phyloP scores from a whole-genome alignment of 2,329 filamentous ascomycete genomes.

The Alternaria brassicicola region DNA sequence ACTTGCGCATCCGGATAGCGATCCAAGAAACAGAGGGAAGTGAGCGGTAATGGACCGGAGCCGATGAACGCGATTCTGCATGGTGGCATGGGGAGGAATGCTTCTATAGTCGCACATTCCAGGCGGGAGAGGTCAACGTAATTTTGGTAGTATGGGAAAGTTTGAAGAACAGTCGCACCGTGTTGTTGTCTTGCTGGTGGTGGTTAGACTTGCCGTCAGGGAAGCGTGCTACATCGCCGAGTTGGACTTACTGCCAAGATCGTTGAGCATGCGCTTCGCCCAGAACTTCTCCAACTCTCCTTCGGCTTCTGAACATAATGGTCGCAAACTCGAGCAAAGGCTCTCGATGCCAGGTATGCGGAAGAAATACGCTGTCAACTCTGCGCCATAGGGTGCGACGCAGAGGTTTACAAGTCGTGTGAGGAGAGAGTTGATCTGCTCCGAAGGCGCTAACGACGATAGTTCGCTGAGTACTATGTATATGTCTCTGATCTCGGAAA shows the following conservation, averaged over 20 bases:
- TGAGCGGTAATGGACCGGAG: constrained; percentile 58
- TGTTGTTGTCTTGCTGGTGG: background rate
- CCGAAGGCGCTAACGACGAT: constrained; percentile 39
- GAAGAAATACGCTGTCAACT: constrained; percentile 37
- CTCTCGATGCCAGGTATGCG: constrained; percentile 36
- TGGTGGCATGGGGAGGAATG: constrained; percentile 41
- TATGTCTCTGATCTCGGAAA: constrained; percentile 30
- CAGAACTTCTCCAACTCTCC: constrained; percentile 55
- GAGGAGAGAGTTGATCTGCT: constrained; percentile 45
- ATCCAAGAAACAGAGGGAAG: constrained; percentile 53
- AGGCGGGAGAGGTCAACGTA: constrained; percentile 57
- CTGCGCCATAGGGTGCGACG: constrained; percentile 31
- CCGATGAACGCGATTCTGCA: constrained; percentile 56
- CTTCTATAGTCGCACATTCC: constrained; percentile 53
- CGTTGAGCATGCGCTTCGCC: constrained; percentile 46
- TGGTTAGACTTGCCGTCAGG: background rate
- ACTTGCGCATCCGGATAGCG: constrained; percentile 41
- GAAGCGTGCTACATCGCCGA: background rate
- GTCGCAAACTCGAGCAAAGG: constrained; percentile 49
- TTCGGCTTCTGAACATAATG: constrained; percentile 55
- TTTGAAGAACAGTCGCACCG: background rate
- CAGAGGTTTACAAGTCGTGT: constrained; percentile 49
- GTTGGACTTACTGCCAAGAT: constrained; percentile 8
- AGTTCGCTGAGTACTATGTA: constrained; percentile 20
- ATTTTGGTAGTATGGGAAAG: constrained; percentile 59